These are phyloP conservation scores for Maudiozyma pseudohumilis DNA, from an alignment of 805 yeast species.

Conservation along the genomic window DNA sequence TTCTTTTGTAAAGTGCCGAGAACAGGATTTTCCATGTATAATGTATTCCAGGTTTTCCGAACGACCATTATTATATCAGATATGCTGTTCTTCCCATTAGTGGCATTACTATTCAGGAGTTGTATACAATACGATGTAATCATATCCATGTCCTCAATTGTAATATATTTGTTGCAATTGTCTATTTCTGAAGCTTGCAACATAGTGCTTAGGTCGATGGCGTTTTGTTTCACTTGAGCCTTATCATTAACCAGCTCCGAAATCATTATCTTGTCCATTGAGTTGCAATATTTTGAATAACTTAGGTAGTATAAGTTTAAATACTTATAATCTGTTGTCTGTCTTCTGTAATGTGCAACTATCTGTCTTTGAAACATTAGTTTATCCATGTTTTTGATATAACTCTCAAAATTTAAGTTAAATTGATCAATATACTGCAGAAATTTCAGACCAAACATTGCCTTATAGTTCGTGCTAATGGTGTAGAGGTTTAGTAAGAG, in stretches of 20 bases:
- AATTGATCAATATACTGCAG: constrained; percentile 22
- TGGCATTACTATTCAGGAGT: too few relatives aligned
- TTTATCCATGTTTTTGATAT: constrained; percentile 17
- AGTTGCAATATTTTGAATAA: constrained; percentile 11
- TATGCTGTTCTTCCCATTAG: too few relatives aligned
- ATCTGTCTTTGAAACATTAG: constrained; percentile 14
- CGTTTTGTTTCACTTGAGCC: too few relatives aligned
- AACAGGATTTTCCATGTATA: constrained; percentile 6
- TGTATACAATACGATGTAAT: too few relatives aligned
- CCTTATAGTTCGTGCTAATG: constrained; percentile 12
- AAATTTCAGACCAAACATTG: constrained; percentile 24
- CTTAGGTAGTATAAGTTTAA: constrained; percentile 13
- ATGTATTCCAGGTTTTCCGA: constrained; percentile 9
- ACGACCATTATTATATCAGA: too few relatives aligned
- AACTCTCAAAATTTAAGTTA: constrained; percentile 14
- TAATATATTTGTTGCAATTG: too few relatives aligned
- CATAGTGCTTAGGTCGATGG: too few relatives aligned
- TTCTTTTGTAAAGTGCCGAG: constrained; percentile 3
- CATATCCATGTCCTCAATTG: too few relatives aligned
- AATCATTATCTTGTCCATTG: constrained; percentile 16
- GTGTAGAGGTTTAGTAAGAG: constrained; percentile 21
- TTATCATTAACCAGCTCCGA: constrained; percentile 8
- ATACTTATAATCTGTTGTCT: not conserved
- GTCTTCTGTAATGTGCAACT: not conserved
- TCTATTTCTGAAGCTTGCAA: too few relatives aligned